Evolutionary conservation across 805 yeast species (phyloP).

Genomic region (Saccharomyces mikatae): DNA sequence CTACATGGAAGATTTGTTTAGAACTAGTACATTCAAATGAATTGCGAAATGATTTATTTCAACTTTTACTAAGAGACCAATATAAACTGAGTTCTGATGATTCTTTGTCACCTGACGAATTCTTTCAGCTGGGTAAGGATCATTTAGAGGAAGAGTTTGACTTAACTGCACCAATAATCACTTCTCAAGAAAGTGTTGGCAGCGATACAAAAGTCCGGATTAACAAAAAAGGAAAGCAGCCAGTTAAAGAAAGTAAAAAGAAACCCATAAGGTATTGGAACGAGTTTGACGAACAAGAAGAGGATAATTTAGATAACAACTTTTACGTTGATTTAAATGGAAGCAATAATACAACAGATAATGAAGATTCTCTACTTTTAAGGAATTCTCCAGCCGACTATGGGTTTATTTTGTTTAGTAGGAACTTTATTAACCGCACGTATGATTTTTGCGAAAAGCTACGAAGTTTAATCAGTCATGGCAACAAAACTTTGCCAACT

Average conservation of each 20-base stretch:
- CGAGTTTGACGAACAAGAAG: conserved; percentile 29
- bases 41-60: conserved; percentile 12
- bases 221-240: neutral
- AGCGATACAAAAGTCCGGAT: neutral
- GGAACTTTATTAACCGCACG: conserved; percentile 16
- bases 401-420: conserved; percentile 23
- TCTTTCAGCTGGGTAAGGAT: conserved; percentile 19
- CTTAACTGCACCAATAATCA: neutral
- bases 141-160: conserved; percentile 3
- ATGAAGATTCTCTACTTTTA: neutral
- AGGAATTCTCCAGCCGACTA: conserved; percentile 6
- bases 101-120: conserved; percentile 13
- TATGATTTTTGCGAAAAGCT: conserved; percentile 15
- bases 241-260: neutral
- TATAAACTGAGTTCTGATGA: conserved; percentile 9
- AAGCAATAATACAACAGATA: conserved; percentile 2
- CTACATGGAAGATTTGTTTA: conserved; percentile 20
- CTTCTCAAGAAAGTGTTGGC: neutral
- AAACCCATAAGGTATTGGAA: conserved; percentile 25
- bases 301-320: conserved; percentile 8
- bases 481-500: neutral
- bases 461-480: conserved; percentile 7
- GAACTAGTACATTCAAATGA: conserved; percentile 7
- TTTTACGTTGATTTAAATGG: conserved; percentile 7
- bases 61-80: conserved; percentile 11